Evolutionary conservation across 1,284 basidiomycete species (phyloP).

Genomic region (Vanrija humicola): DNA sequence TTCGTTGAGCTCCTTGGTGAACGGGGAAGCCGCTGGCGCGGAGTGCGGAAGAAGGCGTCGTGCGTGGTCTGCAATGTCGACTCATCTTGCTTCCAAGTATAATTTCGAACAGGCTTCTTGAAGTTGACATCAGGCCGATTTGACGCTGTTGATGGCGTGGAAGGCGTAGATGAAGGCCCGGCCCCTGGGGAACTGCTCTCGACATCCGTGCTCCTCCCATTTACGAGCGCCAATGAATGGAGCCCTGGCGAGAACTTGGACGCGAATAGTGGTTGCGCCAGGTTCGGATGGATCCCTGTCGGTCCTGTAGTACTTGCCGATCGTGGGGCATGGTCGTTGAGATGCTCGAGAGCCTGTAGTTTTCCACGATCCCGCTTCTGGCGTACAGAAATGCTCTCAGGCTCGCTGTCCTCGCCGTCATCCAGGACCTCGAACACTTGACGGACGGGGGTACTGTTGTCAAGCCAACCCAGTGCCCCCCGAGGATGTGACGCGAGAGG

Average conservation of each 20-base stretch:
- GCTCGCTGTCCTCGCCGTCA: constrained; percentile 2
- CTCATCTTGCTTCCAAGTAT: not conserved
- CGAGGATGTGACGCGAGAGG: no score
- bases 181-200: no score
- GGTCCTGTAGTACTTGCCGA: not conserved
- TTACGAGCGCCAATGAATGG: no score
- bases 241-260: not conserved
- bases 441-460: no score
- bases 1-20: no score
- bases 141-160: not conserved
- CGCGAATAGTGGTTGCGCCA: not conserved
- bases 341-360: not conserved
- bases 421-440: not conserved
- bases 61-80: not conserved
- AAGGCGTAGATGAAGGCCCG: not conserved
- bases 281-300: not conserved
- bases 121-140: not conserved
- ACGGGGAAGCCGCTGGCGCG: no score
- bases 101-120: not conserved
- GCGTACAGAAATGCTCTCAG: not conserved
- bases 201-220: no score
- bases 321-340: constrained; percentile 10
- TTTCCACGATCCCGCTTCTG: not conserved
- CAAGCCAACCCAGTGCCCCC: no score
- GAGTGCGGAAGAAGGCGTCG: not conserved